Percentiles rank a stretch among this genome's conserved stretches.
Conservation (phyloP, 331 rosid genomes). For the Ulmus americana region DNA sequence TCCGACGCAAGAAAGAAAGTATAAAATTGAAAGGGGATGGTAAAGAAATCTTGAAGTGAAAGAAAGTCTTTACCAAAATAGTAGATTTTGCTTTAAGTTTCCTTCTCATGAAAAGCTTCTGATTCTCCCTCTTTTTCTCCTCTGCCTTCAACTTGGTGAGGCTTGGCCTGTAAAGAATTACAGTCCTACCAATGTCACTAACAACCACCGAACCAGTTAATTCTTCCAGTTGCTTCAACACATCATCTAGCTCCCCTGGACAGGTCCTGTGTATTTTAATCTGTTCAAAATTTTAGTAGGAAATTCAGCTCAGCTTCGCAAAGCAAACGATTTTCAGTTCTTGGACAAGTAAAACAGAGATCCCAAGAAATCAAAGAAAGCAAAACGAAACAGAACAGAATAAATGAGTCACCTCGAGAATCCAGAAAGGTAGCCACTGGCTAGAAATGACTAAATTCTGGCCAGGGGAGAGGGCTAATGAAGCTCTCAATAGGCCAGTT, state of each 20-base stretch:
- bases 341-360: neutral
- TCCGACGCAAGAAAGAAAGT: too few relatives aligned
- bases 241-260: conserved; percentile 72
- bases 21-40: too few relatives aligned
- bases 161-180: conserved; percentile 76
- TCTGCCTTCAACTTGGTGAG: conserved; percentile 73
- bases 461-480: too few relatives aligned
- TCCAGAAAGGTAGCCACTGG: too few relatives aligned
- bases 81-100: conserved; percentile 32
- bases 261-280: conserved; percentile 71
- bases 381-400: too few relatives aligned
- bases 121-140: conserved; percentile 58
- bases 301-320: conserved; percentile 1
- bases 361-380: too few relatives aligned
- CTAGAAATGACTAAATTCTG: too few relatives aligned
- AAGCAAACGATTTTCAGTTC: neutral
- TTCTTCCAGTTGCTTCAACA: conserved; percentile 60
- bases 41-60: neutral
- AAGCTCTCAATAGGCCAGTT: too few relatives aligned
- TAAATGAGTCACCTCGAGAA: too few relatives aligned
- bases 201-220: conserved; percentile 63
- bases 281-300: conserved; percentile 34
- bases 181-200: conserved; percentile 70
- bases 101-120: conserved; percentile 35
- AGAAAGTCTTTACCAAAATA: conserved; percentile 24